A percentile compares a stretch with the other conserved stretches of the same genome.
Conservation (phyloP, 805 yeast genomes). For the Candida oleophila region DNA sequence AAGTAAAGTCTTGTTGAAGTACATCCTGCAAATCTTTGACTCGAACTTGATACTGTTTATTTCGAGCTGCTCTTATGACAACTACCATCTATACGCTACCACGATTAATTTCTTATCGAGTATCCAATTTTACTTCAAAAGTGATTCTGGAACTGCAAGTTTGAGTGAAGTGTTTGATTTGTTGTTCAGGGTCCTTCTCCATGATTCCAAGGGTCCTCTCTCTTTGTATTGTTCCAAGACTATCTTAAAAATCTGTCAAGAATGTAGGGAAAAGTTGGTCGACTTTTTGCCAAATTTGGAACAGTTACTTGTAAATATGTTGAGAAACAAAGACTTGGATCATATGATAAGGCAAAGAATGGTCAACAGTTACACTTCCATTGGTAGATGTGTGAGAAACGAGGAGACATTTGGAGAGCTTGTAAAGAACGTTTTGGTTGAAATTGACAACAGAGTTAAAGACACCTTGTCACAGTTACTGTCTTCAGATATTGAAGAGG, state of each 20-base stretch:
- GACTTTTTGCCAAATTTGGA: slow-evolving; percentile 50
- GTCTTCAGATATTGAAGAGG: slow-evolving; percentile 8
- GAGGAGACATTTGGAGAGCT: slow-evolving; percentile 34
- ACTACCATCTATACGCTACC: slow-evolving; percentile 30
- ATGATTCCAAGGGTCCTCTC: slow-evolving; percentile 23
- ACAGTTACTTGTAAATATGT: slow-evolving; percentile 45
- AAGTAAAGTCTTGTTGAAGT: slow-evolving; percentile 21
- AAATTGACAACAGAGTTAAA: slow-evolving; percentile 10
- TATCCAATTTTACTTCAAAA: slow-evolving; percentile 58
- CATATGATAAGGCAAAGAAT: slow-evolving; percentile 56
- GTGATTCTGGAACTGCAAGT: slow-evolving; percentile 40
- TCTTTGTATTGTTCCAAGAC: slow-evolving; percentile 48
- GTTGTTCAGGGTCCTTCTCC: slow-evolving; percentile 43
- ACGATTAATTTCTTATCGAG: slow-evolving; percentile 59
- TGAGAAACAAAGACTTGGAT: slow-evolving; percentile 38
- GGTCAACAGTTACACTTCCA: slow-evolving; percentile 60
- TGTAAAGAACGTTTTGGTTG: slow-evolving; percentile 14
- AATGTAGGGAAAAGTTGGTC: slow-evolving; percentile 43
- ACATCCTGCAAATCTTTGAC: slow-evolving; percentile 22
- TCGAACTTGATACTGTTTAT: slow-evolving; percentile 20
- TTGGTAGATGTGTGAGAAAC: slow-evolving; percentile 53
- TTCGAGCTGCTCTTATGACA: slow-evolving; percentile 8
- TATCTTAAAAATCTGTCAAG: slow-evolving; percentile 56
- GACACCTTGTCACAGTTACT: background rate
- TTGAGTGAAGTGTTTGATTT: slow-evolving; percentile 55